Evolutionary conservation across 1,139 yeast species (phyloP), one percentile per base, ranked within the genome.

Genomic region (Geotrichum klebahnii): DNA sequence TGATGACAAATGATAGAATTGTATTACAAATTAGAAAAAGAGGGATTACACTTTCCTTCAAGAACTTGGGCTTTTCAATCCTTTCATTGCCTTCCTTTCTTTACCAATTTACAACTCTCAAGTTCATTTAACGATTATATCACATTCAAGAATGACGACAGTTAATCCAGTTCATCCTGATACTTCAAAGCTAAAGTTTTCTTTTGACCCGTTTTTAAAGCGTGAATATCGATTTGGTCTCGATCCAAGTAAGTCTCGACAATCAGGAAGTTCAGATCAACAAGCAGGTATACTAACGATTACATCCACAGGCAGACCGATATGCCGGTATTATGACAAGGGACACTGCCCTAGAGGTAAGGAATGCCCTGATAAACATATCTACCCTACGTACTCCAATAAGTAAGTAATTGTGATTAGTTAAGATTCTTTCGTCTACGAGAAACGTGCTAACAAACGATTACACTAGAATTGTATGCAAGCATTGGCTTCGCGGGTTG

Each of bases 401-500:
- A 90, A 89, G 70, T 55, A 47, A 26, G 55, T 55, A 19, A 22
- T 5, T 34, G 26, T 17, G 12, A 26, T 8, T 26, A 14, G 26
- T 8, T 40, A 28, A 34, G 6, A 17, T 29, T 28, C 14, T 20
- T 14, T 29, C 20, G 3, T 39, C 41, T 8, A n/a, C 23, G 28
- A 5, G 12, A 6, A 3, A 4, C 16, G 4, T 26, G 23, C 24
- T 35, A 24, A 23, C 16, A 44, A 19, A 9, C 34, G 37, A 47
- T 31, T 55, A 53, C 35, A n/a, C 43, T 32, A 52, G 59, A 48
- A 81, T 83, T 50, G 98, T 92, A 16, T 92, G 98, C 67, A 92
- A 94, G 75, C 97, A 92, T 73, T 92, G 99, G 99, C 78, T 94
- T 44, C 78, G 97, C 59, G 98, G 98, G 0, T 77, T 94, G 34